A percentile compares a stretch with the other conserved stretches of the same genome.
Conservation (phyloP, 1,284 basidiomycete genomes). For the Cutaneotrichosporon mucoides region DNA sequence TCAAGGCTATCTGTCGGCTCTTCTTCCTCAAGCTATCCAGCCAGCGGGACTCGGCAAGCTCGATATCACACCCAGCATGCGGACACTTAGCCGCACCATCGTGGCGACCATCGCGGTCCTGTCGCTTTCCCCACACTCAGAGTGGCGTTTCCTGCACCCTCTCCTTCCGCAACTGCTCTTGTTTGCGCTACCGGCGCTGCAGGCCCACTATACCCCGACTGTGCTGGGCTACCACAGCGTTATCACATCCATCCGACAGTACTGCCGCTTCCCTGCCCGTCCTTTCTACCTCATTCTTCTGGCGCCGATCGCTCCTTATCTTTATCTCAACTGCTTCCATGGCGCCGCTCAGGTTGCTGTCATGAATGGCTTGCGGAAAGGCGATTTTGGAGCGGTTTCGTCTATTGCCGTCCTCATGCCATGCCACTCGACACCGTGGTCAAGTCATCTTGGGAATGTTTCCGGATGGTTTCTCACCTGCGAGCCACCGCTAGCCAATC, state of each 20-base stretch:
- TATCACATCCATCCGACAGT: constrained; percentile 37
- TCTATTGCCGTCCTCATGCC: constrained; percentile 87
- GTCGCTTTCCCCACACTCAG: constrained; percentile 83
- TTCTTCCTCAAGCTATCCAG: constrained; percentile 42
- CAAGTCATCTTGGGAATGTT: constrained; percentile 69
- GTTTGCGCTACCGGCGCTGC: constrained; percentile 68
- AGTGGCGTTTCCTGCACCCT: constrained; percentile 95
- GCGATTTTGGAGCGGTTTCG: constrained; percentile 22
- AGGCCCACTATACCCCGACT: constrained; percentile 51
- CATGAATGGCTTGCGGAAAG: constrained; percentile 50
- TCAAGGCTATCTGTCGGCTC: constrained; percentile 52
- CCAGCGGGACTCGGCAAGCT: constrained; percentile 18
- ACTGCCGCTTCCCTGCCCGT: constrained; percentile 38
- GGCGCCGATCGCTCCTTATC: constrained; percentile 56
- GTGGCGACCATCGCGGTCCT: constrained; percentile 66
- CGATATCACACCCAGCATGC: constrained; percentile 35
- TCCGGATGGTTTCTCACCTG: constrained; percentile 81
- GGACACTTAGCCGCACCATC: constrained; percentile 56
- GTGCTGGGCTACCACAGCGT: constrained; percentile 31
- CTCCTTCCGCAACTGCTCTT: constrained; percentile 80
- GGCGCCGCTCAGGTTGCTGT: constrained; percentile 72
- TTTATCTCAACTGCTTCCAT: constrained; percentile 70
- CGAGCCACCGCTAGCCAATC: constrained; percentile 68
- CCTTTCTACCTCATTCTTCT: constrained; percentile 54
- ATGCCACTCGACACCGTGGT: constrained; percentile 96